Evolutionary conservation across 306 rosid species (phyloP).

Genomic region (Inga laurina): DNA sequence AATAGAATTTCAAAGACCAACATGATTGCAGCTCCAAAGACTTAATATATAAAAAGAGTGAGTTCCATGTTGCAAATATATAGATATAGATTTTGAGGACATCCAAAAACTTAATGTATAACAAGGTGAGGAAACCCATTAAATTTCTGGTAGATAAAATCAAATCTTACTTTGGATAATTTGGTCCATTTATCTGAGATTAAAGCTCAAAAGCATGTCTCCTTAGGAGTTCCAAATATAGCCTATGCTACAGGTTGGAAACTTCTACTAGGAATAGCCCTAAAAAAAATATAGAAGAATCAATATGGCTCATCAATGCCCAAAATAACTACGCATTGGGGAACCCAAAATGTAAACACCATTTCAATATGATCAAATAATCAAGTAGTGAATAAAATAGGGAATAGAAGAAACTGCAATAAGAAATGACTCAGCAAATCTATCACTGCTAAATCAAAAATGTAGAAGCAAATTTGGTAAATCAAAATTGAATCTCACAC

Average conservation of each 20-base stretch:
- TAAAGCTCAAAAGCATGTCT: conserved; percentile 75
- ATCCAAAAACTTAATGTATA: neutral
- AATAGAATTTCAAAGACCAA: conserved; percentile 2
- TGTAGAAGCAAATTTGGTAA: neutral
- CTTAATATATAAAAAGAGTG: neutral
- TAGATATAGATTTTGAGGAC: neutral
- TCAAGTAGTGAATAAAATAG: neutral
- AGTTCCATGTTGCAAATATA: neutral
- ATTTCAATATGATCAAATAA: neutral
- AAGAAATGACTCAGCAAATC: neutral
- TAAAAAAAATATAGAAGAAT: conserved; percentile 29
- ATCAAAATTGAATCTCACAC: neutral
- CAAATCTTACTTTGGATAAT: conserved; percentile 62
- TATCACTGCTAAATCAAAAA: neutral
- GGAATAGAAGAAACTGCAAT: neutral
- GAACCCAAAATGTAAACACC: neutral
- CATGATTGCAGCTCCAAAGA: conserved; percentile 9
- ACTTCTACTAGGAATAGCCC: conserved; percentile 82
- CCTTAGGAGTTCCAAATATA: conserved; percentile 79
- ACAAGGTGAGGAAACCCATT: conserved; percentile 2
- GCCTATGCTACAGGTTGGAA: conserved; percentile 79
- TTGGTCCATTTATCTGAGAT: conserved; percentile 64
- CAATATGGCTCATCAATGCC: conserved; percentile 4
- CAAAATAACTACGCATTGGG: too few species aligned
- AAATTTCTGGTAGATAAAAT: neutral